A percentile compares a stretch with the other conserved stretches of the same genome.
phyloP scores from a whole-genome alignment of 768 basidiomycete genomes.

The Tylopilus sp. region DNA sequence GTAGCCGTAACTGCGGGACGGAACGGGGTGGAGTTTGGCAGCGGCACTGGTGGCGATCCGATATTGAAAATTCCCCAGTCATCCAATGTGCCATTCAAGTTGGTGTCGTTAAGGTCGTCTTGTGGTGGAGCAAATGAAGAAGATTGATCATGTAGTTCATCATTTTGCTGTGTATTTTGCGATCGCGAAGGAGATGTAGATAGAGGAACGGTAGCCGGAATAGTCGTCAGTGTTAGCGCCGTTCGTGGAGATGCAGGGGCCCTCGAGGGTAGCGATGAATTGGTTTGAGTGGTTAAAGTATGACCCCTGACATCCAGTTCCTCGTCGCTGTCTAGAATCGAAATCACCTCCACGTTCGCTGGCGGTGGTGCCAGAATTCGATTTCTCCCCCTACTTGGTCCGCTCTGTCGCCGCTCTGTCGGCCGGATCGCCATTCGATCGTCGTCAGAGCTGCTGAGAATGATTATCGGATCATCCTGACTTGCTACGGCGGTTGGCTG shows the following conservation, averaged over 20 bases:
- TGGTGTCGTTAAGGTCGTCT: slow-evolving; percentile 9
- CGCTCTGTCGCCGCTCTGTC: slow-evolving; percentile 2
- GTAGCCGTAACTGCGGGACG: not conserved
- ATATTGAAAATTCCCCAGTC: slow-evolving; percentile 9
- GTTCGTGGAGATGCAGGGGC: not conserved
- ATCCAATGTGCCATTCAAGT: not conserved
- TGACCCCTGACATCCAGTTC: not conserved
- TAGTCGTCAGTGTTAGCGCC: not conserved
- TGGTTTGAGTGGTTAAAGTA: not conserved
- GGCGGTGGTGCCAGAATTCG: slow-evolving; percentile 6
- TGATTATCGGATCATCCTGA: slow-evolving; percentile 21
- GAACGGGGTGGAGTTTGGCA: not conserved
- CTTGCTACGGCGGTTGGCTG: not conserved
- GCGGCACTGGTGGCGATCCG: slow-evolving; percentile 4
- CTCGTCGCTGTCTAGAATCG: slow-evolving; percentile 27
- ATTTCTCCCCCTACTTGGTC: not conserved
- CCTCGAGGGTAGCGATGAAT: not conserved
- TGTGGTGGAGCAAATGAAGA: slow-evolving; percentile 3
- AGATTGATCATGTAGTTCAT: not conserved
- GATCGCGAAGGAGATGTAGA: not conserved
- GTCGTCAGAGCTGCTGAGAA: slow-evolving; percentile 25
- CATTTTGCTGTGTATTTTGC: not conserved
- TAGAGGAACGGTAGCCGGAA: not conserved
- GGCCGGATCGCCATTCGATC: not conserved
- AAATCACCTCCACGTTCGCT: slow-evolving; percentile 25